phyloP scores from a whole-genome alignment of 257 asterid species.

The Plectranthus barbatus region DNA sequence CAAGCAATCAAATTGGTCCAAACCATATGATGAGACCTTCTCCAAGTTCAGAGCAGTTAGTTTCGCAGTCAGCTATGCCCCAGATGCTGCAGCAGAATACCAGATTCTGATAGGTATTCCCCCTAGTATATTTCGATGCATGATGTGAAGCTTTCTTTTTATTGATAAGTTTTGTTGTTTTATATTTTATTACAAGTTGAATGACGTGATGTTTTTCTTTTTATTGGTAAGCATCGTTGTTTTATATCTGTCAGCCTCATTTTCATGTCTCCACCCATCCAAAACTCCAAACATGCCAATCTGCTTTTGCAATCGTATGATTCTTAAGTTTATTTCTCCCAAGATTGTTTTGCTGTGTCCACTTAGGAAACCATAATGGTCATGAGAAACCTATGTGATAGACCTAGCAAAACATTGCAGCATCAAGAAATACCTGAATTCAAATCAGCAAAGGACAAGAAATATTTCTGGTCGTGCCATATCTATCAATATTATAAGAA shows the following conservation, averaged over 20 bases:
- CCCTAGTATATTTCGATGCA: not conserved
- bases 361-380: not conserved
- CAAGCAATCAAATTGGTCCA: constrained; percentile 40
- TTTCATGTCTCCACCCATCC: not conserved
- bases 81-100: constrained; percentile 63
- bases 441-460: not conserved
- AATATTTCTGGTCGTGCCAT: not conserved
- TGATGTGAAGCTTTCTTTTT: not conserved
- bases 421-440: not conserved
- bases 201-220: not conserved
- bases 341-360: not conserved
- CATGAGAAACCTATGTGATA: not conserved
- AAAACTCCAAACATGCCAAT: too few species aligned
- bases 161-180: not conserved
- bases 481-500: not conserved
- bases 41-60: constrained; percentile 77
- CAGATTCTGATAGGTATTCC: constrained; percentile 49
- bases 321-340: not conserved
- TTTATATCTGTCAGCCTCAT: too few species aligned
- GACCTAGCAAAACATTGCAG: not conserved
- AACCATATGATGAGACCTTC: constrained; percentile 56
- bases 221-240: not conserved
- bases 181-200: not conserved
- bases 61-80: constrained; percentile 51
- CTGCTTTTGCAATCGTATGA: not conserved